These are phyloP conservation scores for Exserohilum turcica DNA, from an alignment of 2,329 filamentous ascomycete species.

Conservation along the genomic window DNA sequence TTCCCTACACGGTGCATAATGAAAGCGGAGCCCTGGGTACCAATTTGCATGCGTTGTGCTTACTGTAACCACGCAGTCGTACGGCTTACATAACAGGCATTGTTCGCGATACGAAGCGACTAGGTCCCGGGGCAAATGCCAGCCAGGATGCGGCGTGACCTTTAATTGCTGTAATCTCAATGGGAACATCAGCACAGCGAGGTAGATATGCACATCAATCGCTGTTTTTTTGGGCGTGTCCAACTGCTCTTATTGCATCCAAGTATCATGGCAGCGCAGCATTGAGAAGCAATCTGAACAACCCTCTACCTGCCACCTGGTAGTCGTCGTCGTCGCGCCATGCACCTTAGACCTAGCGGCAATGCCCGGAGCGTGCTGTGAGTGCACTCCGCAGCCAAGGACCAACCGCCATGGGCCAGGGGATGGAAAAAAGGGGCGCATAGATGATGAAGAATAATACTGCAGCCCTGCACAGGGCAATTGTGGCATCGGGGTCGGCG, in stretches of 20 bases:
- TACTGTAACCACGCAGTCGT: neutral
- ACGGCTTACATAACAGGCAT: neutral
- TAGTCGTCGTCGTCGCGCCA: neutral
- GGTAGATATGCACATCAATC: neutral
- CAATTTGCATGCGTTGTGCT: neutral
- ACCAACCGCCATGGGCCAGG: neutral
- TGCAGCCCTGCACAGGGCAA: neutral
- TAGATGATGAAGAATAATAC: neutral
- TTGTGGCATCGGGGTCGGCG: neutral
- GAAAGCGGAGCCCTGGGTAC: neutral
- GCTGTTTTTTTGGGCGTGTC: too few species aligned
- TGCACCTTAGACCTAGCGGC: neutral
- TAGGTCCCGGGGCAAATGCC: neutral
- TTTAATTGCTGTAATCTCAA: neutral
- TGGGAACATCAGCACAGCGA: neutral
- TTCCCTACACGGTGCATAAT: neutral
- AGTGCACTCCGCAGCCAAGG: conserved; percentile 2
- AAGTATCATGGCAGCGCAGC: neutral
- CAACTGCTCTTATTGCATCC: too few species aligned
- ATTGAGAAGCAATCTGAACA: neutral
- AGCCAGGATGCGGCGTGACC: neutral
- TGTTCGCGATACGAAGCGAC: neutral
- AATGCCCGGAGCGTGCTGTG: neutral
- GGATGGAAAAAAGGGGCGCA: neutral
- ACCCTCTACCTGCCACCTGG: neutral